These are phyloP conservation scores for Eucalyptus viminalis DNA, from an alignment of 345 rosid genomes.

Conservation along the genomic window DNA sequence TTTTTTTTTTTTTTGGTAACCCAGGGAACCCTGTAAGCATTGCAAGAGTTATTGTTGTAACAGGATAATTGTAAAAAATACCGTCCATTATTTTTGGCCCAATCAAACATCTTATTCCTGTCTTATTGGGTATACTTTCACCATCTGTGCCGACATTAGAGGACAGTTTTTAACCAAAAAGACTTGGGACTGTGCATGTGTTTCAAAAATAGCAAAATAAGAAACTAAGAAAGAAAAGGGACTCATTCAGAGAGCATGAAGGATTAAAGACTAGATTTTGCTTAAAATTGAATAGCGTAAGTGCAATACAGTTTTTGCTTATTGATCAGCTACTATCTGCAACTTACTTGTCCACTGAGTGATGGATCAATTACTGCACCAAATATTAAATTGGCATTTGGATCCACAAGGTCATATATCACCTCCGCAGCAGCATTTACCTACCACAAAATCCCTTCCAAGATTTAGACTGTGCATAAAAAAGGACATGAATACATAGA, in stretches of 20 bases:
- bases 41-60: background rate
- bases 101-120: background rate
- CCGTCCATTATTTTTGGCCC: background rate
- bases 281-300: background rate
- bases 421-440: constrained; percentile 96
- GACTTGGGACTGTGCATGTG: background rate
- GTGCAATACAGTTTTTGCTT: background rate
- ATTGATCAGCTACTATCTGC: background rate
- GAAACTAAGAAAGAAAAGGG: background rate
- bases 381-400: constrained; percentile 84
- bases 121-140: background rate
- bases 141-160: background rate
- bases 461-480: background rate
- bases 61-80: background rate
- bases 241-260: background rate
- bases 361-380: constrained; percentile 96
- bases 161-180: background rate
- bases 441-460: constrained; percentile 10
- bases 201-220: background rate
- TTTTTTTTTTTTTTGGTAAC: no score
- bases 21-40: no score
- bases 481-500: background rate
- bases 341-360: constrained; percentile 72
- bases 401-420: constrained; percentile 92
- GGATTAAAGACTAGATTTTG: background rate